Conservation (phyloP, 495 filamentous ascomycete species). For the Neurospora sp. region DNA sequence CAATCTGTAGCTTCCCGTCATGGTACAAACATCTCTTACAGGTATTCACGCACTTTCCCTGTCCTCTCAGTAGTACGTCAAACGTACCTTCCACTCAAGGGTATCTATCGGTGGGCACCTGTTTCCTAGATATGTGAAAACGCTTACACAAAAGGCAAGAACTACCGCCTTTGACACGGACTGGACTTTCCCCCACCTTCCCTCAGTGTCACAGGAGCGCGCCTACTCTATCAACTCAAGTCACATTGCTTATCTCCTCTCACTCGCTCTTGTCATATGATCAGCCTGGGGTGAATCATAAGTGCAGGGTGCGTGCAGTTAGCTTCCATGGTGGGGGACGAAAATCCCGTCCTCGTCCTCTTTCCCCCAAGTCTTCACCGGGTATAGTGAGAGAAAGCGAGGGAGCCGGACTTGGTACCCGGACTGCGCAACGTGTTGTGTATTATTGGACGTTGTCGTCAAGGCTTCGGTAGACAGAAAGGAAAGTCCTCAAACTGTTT, state of each 20-base stretch:
- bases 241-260: not conserved
- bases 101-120: not conserved
- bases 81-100: not conserved
- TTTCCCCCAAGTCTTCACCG: not conserved
- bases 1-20: not conserved
- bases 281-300: not conserved
- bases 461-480: not conserved
- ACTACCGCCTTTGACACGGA: not conserved
- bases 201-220: not conserved
- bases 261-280: not conserved
- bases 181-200: not conserved
- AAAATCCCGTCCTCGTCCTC: not conserved
- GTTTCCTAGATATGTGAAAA: not conserved
- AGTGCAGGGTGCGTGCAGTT: not conserved
- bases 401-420: not conserved
- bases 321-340: not conserved
- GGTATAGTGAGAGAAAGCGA: not conserved
- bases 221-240: not conserved
- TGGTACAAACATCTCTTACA: not conserved
- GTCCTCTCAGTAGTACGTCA: not conserved
- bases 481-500: not conserved
- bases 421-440: not conserved
- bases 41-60: not conserved
- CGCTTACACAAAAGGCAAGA: not conserved
- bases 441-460: not conserved